Conservation (phyloP, 192 early-diverging fungal species). For the Dimargaris xerosporica region DNA sequence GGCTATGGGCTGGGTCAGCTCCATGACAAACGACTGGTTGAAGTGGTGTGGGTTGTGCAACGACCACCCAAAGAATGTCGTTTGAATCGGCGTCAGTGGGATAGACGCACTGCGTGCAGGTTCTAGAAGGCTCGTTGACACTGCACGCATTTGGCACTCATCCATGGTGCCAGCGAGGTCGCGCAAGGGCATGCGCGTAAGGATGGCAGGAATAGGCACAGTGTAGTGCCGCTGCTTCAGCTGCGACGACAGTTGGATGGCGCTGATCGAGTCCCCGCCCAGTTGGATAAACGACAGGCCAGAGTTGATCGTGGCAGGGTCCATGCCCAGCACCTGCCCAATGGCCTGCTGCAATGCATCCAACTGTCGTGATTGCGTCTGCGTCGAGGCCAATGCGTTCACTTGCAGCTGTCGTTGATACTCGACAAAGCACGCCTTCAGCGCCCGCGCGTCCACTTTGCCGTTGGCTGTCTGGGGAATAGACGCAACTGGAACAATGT, state of each 20-base stretch:
- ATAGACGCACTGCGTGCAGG: not conserved
- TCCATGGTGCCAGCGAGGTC: not conserved
- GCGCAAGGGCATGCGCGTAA: not conserved
- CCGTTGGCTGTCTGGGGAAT: not conserved
- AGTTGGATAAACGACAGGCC: not conserved
- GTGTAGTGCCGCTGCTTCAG: not conserved
- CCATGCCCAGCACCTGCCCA: not conserved
- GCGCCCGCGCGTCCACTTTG: not conserved
- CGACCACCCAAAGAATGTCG: not conserved
- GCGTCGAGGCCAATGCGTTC: not conserved
- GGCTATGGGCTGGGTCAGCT: not conserved
- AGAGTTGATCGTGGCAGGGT: not conserved
- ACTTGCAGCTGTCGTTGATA: not conserved
- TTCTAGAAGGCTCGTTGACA: not conserved
- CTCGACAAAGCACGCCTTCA: not conserved
- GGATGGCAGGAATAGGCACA: not conserved
- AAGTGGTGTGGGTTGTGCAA: not conserved
- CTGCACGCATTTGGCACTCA: not conserved
- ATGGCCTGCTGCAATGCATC: not conserved
- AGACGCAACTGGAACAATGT: not conserved
- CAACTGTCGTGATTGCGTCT: not conserved
- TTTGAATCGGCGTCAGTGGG: slow-evolving; percentile 2
- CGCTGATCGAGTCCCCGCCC: slow-evolving; percentile 1
- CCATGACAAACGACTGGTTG: slow-evolving; percentile 8
- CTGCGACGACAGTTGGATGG: not conserved